Evolutionary conservation across 176 grass and related monocot species (phyloP), one percentile per base, ranked within the genome.

Genomic region (Zea luxurians): DNA sequence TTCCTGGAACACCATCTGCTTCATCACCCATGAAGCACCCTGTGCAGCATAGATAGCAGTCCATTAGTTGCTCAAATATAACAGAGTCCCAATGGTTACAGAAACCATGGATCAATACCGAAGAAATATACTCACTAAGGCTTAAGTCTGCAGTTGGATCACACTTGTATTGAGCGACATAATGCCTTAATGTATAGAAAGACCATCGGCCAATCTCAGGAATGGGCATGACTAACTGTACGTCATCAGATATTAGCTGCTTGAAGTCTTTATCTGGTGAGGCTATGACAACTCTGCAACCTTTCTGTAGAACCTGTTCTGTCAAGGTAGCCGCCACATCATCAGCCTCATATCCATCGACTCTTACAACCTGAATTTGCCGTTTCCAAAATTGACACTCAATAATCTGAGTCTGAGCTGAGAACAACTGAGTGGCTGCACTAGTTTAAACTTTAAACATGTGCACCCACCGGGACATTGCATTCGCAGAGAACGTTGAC

Each of bases 231-330:
- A 92, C 87, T 59, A 95, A 73, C 67, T 94, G 96, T 50, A 98
- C 92, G 68, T 98, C 88, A 16, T 92, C 80, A 78, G 89, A 92
- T 86, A 98, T 92, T 66, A 98, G 48, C 71, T 95, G 96, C 83
- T 94, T 98, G 83, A 98, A 98, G 69, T 98, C 92, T 48, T 95
- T 98, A 76, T 95, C 96, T 17, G 96, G 92, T 80, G 92, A 98
- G 17, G 50, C 92, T 57, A 98, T 98, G 59, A 89, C 86, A 79
- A 91, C 90, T 52, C 71, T 85, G 61, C 64, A 86, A 48, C 83
- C 83, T 71, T 87, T 92, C 73, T 87, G 74, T 37, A 95, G 42
- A 61, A 88, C 92, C 82, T 95, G 85, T 52, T 92, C 67, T 27
- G 88, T 85, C 40, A 92, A 83, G 42, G 96, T 95, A 68, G 96